Conservation (phyloP, 306 rosid species). For the Acmispon strigosus region DNA sequence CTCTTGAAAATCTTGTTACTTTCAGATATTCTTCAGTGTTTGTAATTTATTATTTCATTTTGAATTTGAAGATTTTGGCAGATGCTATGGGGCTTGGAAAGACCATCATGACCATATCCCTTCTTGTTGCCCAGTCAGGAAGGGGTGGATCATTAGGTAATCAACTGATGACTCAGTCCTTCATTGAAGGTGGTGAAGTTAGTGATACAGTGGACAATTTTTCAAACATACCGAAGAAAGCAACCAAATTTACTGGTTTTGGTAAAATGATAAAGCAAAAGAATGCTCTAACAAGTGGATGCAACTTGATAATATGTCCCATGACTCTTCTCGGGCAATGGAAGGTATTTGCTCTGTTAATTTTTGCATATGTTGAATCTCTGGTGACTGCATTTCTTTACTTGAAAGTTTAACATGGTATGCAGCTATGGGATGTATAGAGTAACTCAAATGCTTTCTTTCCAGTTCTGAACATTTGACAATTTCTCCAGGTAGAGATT, state of each 20-base stretch:
- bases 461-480: conserved; percentile 26
- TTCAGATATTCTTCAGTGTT: background rate
- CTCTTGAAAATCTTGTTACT: conserved; percentile 1
- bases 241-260: conserved; percentile 54
- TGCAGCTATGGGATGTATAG: background rate
- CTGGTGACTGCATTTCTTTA: conserved; percentile 16
- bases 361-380: background rate
- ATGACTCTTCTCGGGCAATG: conserved; percentile 95
- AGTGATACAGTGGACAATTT: conserved; percentile 27
- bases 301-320: conserved; percentile 81
- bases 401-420: conserved; percentile 7
- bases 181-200: conserved; percentile 38
- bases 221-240: conserved; percentile 35
- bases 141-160: conserved; percentile 45
- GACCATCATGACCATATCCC: conserved; percentile 93
- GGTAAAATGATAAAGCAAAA: conserved; percentile 54
- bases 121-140: conserved; percentile 67
- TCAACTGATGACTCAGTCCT: conserved; percentile 36
- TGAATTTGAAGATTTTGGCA: conserved; percentile 76
- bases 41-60: conserved; percentile 21
- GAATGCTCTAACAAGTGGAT: conserved; percentile 51
- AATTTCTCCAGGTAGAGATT: conserved; percentile 73
- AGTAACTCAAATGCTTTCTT: background rate
- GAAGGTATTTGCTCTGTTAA: conserved; percentile 55
- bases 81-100: conserved; percentile 99